Percentiles rank a stretch among this genome's conserved stretches.
These are phyloP conservation scores for Adansonia gregorii DNA, from an alignment of 441 rosid species.

Conservation along the genomic window DNA sequence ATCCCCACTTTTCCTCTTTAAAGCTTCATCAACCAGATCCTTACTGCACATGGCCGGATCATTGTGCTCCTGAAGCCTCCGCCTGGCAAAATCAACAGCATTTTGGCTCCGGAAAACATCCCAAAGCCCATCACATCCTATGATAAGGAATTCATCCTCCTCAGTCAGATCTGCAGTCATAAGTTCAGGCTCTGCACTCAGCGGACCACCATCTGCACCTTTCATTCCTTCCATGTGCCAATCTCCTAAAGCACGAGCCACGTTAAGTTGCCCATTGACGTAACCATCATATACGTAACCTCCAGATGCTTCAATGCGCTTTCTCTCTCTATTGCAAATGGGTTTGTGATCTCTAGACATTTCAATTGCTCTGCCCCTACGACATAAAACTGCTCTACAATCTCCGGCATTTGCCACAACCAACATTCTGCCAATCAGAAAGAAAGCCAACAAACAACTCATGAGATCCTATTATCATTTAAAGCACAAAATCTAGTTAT, in stretches of 20 bases:
- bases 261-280: conserved; percentile 76
- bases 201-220: conserved; percentile 65
- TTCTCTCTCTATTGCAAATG: conserved; percentile 40
- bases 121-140: conserved; percentile 90
- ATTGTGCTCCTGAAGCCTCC: conserved; percentile 81
- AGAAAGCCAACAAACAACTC: neutral
- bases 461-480: neutral
- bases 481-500: neutral
- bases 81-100: conserved; percentile 87
- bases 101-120: conserved; percentile 88
- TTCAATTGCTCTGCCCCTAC: conserved; percentile 78
- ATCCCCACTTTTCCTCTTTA: conserved; percentile 87
- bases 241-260: conserved; percentile 87
- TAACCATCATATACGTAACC: conserved; percentile 71
- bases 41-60: conserved; percentile 72
- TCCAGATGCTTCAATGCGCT: conserved; percentile 75
- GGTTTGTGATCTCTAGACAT: conserved; percentile 94
- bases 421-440: conserved; percentile 51
- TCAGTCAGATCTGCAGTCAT: conserved; percentile 53
- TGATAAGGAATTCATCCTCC: conserved; percentile 84
- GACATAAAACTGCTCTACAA: conserved; percentile 85
- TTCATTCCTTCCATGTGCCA: conserved; percentile 91
- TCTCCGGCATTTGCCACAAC: conserved; percentile 93
- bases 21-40: conserved; percentile 79
- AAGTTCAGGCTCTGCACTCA: conserved; percentile 85